These are phyloP conservation scores for Verticillium albo-atrum DNA, from an alignment of 2,329 filamentous ascomycete genomes.

Conservation along the genomic window DNA sequence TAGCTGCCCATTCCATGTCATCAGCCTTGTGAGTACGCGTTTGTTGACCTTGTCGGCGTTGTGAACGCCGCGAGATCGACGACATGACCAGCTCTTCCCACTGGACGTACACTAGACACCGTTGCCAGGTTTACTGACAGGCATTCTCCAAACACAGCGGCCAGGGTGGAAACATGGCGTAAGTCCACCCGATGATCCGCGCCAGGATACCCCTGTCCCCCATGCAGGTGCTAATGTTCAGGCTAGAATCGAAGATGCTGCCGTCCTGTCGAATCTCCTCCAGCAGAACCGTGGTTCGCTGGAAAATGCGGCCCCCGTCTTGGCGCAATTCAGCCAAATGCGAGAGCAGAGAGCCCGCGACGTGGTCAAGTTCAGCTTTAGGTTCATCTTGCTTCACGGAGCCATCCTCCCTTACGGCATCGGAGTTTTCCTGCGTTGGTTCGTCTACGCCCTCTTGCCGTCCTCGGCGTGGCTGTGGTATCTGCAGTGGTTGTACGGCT, in stretches of 20 bases:
- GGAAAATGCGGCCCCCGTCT: conserved; percentile 4
- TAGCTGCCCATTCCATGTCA: conserved; percentile 16
- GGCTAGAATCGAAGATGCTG: conserved; percentile 11
- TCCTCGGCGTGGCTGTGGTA: conserved; percentile 12
- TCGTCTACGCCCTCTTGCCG: conserved; percentile 12
- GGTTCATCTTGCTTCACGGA: conserved; percentile 11
- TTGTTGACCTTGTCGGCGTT: neutral
- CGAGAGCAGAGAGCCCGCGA: conserved; percentile 9
- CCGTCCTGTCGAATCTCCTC: conserved; percentile 11
- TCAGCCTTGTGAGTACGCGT: conserved; percentile 3
- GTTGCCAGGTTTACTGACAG: neutral
- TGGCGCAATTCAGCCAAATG: conserved; percentile 7
- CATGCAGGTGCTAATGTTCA: neutral
- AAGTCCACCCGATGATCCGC: neutral
- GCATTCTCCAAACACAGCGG: neutral
- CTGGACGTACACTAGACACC: too few species aligned
- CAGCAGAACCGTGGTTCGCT: conserved; percentile 5
- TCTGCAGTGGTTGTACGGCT: conserved; percentile 12
- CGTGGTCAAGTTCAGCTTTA: conserved; percentile 12
- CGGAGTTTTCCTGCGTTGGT: conserved; percentile 8
- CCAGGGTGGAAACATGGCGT: neutral
- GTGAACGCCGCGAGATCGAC: too few species aligned
- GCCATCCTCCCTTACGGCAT: conserved; percentile 11
- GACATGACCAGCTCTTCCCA: too few species aligned
- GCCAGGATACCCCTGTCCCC: too few species aligned